phyloP scores from a whole-genome alignment of 139 green algal species.

The Tetraselmis striata region DNA sequence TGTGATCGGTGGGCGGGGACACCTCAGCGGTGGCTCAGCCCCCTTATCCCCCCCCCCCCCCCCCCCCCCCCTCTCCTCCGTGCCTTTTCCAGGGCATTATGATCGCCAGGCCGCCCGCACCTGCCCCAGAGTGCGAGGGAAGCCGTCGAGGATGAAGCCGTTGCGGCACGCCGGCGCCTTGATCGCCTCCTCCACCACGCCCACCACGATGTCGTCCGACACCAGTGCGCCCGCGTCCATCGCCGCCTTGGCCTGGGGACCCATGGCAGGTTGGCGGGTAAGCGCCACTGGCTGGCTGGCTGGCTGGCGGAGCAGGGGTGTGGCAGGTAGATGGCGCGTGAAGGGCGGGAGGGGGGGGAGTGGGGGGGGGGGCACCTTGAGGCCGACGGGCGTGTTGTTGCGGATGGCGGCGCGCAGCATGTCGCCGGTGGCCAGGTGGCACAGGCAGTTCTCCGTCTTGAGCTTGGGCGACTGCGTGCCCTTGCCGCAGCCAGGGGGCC shows the following conservation, averaged over 20 bases:
- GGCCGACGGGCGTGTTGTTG: conserved; percentile 64
- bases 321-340: neutral
- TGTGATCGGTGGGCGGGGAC: conserved; percentile 40
- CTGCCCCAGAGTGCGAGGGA: conserved; percentile 76
- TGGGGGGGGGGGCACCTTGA: conserved; percentile 31
- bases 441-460: conserved; percentile 95
- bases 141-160: conserved; percentile 97
- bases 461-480: conserved; percentile 90
- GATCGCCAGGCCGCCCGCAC: too few relatives aligned
- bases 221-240: conserved; percentile 94
- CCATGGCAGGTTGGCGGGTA: too few relatives aligned
- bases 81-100: too few relatives aligned
- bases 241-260: conserved; percentile 81
- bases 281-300: neutral
- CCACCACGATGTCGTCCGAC: conserved; percentile 93
- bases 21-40: too few relatives aligned
- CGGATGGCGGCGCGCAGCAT: conserved; percentile 86
- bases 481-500: conserved; percentile 86
- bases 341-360: neutral
- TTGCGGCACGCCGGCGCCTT: conserved; percentile 77
- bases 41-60: too few relatives aligned
- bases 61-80: too few relatives aligned
- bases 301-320: neutral
- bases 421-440: conserved; percentile 95
- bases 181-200: conserved; percentile 87